phyloP scores from a whole-genome alignment of 1,284 basidiomycete species.

The Cryptococcus hybrid region DNA sequence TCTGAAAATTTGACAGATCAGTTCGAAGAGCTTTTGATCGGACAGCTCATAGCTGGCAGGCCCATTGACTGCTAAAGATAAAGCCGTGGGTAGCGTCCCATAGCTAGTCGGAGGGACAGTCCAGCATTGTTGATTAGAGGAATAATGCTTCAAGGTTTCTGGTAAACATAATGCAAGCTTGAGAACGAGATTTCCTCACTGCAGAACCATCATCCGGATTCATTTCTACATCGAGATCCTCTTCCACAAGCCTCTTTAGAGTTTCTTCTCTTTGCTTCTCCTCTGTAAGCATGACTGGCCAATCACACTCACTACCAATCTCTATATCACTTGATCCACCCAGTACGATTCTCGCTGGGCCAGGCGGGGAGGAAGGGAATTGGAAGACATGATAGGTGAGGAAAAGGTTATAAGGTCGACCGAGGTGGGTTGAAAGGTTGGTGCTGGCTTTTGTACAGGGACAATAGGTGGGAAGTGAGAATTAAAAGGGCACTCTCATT shows the following conservation, averaged over 20 bases:
- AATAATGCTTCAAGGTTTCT: no score
- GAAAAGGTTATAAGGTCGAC: constrained; percentile 3
- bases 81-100: no score
- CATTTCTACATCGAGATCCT: background rate
- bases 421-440: background rate
- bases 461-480: background rate
- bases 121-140: no score
- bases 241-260: background rate
- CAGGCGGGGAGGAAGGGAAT: background rate
- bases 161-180: no score
- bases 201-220: no score
- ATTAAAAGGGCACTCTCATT: background rate
- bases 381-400: background rate
- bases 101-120: no score
- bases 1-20: no score
- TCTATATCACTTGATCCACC: background rate
- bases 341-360: background rate
- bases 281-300: constrained; percentile 1
- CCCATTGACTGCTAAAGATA: no score
- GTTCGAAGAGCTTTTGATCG: no score
- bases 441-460: background rate
- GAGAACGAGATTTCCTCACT: no score
- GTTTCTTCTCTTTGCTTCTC: background rate
- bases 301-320: background rate
- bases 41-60: no score